These are phyloP conservation scores for Ceratorhiza oryzae-sativae DNA, from an alignment of 1,284 basidiomycete species.

Conservation along the genomic window DNA sequence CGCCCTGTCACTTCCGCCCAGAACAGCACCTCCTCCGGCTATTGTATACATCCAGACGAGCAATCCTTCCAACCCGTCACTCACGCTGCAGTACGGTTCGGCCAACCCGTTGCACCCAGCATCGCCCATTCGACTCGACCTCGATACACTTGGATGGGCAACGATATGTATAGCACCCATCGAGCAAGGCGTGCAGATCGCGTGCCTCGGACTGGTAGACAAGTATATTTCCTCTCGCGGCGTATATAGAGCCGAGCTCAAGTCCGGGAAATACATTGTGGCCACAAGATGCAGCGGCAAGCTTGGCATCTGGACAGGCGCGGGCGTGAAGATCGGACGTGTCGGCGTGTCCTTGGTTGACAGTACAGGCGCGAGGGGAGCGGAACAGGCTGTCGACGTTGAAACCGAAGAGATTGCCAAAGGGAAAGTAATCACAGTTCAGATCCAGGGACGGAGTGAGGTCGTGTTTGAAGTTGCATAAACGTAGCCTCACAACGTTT, in stretches of 20 bases:
- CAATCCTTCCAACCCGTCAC: constrained; percentile 15
- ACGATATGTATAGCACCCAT: constrained; percentile 30
- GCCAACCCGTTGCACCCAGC: constrained; percentile 8
- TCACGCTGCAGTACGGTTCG: not conserved
- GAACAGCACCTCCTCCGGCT: not conserved
- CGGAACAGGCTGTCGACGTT: not conserved
- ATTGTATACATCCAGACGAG: constrained; percentile 37
- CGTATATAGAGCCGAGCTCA: constrained; percentile 5
- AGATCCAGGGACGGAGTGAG: constrained; percentile 18
- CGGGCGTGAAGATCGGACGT: not conserved
- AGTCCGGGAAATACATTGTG: constrained; percentile 2
- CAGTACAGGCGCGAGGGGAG: constrained; percentile 1
- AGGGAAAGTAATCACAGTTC: constrained; percentile 22
- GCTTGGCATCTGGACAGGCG: constrained; percentile 32
- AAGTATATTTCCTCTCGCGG: constrained; percentile 40
- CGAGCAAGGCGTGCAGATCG: constrained; percentile 16
- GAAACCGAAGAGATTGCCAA: not conserved
- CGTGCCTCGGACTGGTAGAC: constrained; percentile 40
- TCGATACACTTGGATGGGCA: constrained; percentile 40
- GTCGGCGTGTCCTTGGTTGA: not conserved
- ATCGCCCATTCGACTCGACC: constrained; percentile 31
- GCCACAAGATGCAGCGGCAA: constrained; percentile 24
- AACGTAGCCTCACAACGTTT: not conserved
- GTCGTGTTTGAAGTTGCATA: constrained; percentile 5
- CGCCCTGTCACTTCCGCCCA: constrained; percentile 1